These are phyloP conservation scores for Lipomyces yamanashiensis DNA, from an alignment of 805 yeast species.

Conservation along the genomic window DNA sequence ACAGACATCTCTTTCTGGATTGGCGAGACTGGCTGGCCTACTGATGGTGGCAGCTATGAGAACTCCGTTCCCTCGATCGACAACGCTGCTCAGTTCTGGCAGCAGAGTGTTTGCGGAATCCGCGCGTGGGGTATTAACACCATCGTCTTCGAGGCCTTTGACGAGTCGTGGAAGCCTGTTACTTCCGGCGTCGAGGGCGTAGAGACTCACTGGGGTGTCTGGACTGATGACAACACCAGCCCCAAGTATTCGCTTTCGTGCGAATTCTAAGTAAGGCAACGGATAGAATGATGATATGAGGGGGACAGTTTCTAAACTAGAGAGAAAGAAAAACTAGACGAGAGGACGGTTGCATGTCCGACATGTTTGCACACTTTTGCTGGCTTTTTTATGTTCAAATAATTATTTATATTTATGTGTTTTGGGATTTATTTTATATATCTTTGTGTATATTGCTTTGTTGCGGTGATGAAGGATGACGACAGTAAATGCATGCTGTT, in stretches of 20 bases:
- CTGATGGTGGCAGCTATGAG: slow-evolving; percentile 76
- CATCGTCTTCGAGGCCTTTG: slow-evolving; percentile 90
- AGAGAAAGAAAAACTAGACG: not conserved
- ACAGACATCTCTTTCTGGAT: slow-evolving; percentile 89
- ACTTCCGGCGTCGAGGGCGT: slow-evolving; percentile 79
- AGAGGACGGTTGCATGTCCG: not conserved
- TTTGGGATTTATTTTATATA: too few relatives aligned
- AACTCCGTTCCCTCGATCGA: slow-evolving; percentile 66
- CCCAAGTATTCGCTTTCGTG: slow-evolving; percentile 32
- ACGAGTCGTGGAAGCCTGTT: slow-evolving; percentile 95
- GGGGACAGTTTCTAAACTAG: not conserved
- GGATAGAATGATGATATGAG: not conserved
- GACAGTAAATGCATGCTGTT: too few relatives aligned
- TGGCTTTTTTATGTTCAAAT: too few relatives aligned
- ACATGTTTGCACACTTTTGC: too few relatives aligned
- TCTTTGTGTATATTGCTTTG: too few relatives aligned
- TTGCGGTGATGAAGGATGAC: too few relatives aligned
- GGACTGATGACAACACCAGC: slow-evolving; percentile 50
- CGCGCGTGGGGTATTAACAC: slow-evolving; percentile 97
- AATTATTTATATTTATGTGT: too few relatives aligned
- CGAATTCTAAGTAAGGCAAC: slow-evolving; percentile 8
- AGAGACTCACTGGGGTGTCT: slow-evolving; percentile 96
- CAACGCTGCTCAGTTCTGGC: slow-evolving; percentile 84
- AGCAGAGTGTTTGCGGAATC: slow-evolving; percentile 86
- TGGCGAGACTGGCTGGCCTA: slow-evolving; percentile 98